phyloP scores from a whole-genome alignment of 805 yeast genomes.

The Ogataea minuta region DNA sequence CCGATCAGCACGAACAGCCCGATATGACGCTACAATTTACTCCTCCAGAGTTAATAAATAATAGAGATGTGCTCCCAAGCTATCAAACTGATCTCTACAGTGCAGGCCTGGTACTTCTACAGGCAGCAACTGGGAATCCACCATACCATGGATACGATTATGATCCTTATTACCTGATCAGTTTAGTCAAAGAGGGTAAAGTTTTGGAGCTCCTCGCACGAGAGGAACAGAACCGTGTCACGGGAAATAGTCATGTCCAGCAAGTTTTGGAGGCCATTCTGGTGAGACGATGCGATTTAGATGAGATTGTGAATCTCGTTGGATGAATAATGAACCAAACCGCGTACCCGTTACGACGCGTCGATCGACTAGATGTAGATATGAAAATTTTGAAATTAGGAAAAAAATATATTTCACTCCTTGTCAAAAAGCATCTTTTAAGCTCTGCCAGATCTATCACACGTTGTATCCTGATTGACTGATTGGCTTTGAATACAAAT shows the following conservation, averaged over 20 bases:
- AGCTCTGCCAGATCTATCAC: not conserved
- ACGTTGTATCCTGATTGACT: not conserved
- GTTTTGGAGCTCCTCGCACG: slow-evolving; percentile 32
- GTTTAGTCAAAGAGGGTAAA: slow-evolving; percentile 33
- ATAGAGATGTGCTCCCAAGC: slow-evolving; percentile 28
- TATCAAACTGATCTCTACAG: slow-evolving; percentile 44
- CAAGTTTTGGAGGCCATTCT: slow-evolving; percentile 32
- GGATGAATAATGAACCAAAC: slow-evolving; percentile 3
- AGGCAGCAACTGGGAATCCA: slow-evolving; percentile 44
- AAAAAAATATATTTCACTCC: slow-evolving; percentile 5
- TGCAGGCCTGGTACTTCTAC: slow-evolving; percentile 43
- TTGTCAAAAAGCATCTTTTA: slow-evolving; percentile 2
- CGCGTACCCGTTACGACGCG: slow-evolving; percentile 3
- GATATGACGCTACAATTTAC: slow-evolving; percentile 42
- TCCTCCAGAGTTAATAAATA: slow-evolving; percentile 44
- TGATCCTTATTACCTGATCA: slow-evolving; percentile 33
- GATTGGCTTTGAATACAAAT: not conserved
- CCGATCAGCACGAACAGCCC: slow-evolving; percentile 25
- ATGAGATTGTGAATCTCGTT: slow-evolving; percentile 11
- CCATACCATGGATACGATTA: slow-evolving; percentile 39
- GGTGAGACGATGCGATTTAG: slow-evolving; percentile 28
- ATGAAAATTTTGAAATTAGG: slow-evolving; percentile 8
- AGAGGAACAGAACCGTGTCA: slow-evolving; percentile 27
- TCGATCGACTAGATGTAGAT: slow-evolving; percentile 9
- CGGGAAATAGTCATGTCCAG: slow-evolving; percentile 17